These are phyloP conservation scores for Aspergillus sp. DNA, from an alignment of 2,329 filamentous ascomycete species.

Conservation along the genomic window DNA sequence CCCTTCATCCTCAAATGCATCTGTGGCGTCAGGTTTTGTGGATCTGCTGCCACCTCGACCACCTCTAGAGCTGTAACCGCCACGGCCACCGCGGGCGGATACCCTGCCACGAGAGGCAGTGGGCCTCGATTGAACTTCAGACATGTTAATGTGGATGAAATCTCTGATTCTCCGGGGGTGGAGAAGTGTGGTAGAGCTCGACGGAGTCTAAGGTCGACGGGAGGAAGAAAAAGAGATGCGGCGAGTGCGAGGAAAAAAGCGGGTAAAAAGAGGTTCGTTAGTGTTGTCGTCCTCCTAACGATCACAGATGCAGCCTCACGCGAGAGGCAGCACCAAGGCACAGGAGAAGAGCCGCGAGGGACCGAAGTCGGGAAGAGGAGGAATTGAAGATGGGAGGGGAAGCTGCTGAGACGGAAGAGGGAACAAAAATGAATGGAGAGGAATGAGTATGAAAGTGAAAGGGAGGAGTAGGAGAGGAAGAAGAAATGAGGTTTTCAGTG, in stretches of 20 bases:
- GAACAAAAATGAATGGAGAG: constrained; percentile 15
- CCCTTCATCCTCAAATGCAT: constrained; percentile 75
- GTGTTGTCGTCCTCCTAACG: constrained; percentile 26
- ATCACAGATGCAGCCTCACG: constrained; percentile 38
- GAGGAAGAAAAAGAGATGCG: constrained; percentile 29
- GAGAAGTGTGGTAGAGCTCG: constrained; percentile 24
- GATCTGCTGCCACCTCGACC: constrained; percentile 66
- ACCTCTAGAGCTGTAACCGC: constrained; percentile 69
- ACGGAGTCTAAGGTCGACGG: constrained; percentile 22
- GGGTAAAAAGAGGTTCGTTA: constrained; percentile 26
- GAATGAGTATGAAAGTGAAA: constrained; percentile 15
- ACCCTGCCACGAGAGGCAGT: constrained; percentile 84
- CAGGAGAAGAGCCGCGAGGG: constrained; percentile 28
- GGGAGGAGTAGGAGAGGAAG: constrained; percentile 14
- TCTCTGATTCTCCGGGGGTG: constrained; percentile 26
- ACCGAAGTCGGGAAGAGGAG: constrained; percentile 16
- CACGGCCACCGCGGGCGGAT: constrained; percentile 81
- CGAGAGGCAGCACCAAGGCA: constrained; percentile 39
- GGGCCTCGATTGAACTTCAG: constrained; percentile 86
- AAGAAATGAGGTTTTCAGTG: constrained; percentile 13
- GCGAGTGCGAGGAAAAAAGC: constrained; percentile 32
- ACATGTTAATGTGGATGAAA: constrained; percentile 65
- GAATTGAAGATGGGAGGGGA: constrained; percentile 19
- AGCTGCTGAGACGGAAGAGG: constrained; percentile 13
- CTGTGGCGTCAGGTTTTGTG: constrained; percentile 72